phyloP scores from a whole-genome alignment of 805 yeast genomes.

The Naumovozyma castellii region DNA sequence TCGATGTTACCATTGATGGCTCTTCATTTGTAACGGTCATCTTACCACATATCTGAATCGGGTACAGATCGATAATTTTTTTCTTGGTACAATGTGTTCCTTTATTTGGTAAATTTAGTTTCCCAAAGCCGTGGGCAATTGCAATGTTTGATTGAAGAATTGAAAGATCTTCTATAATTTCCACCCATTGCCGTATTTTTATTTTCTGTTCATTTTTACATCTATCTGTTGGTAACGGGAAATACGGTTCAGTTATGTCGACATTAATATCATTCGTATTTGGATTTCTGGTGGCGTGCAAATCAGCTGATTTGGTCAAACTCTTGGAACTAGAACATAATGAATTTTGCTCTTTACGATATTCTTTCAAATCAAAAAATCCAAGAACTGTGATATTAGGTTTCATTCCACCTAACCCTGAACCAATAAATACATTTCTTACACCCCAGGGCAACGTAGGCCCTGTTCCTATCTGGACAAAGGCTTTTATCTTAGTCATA shows the following conservation, averaged over 20 bases:
- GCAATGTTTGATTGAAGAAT: conserved; percentile 88
- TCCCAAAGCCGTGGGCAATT: conserved; percentile 78
- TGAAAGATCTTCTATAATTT: conserved; percentile 79
- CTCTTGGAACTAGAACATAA: neutral
- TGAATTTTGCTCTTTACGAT: conserved; percentile 5
- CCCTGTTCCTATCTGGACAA: conserved; percentile 85
- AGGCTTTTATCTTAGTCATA: conserved; percentile 71
- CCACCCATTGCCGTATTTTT: conserved; percentile 78
- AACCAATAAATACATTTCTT: conserved; percentile 79
- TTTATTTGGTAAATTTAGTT: conserved; percentile 51
- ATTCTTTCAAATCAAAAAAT: conserved; percentile 56
- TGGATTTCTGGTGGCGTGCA: conserved; percentile 2
- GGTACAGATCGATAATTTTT: conserved; percentile 77
- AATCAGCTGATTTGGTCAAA: neutral
- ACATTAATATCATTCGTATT: conserved; percentile 2
- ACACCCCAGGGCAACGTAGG: conserved; percentile 92
- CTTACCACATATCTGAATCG: conserved; percentile 91
- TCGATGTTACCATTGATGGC: conserved; percentile 59
- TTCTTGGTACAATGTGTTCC: conserved; percentile 27
- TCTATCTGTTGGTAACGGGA: conserved; percentile 62
- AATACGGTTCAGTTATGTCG: conserved; percentile 3
- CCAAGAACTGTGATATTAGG: conserved; percentile 93
- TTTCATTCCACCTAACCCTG: conserved; percentile 97
- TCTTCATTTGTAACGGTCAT: conserved; percentile 29
- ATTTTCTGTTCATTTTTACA: conserved; percentile 65